Percentiles rank a stretch among this genome's conserved stretches.
Conservation (phyloP, 2,329 filamentous ascomycete species). For the Emmonsia crescens region DNA sequence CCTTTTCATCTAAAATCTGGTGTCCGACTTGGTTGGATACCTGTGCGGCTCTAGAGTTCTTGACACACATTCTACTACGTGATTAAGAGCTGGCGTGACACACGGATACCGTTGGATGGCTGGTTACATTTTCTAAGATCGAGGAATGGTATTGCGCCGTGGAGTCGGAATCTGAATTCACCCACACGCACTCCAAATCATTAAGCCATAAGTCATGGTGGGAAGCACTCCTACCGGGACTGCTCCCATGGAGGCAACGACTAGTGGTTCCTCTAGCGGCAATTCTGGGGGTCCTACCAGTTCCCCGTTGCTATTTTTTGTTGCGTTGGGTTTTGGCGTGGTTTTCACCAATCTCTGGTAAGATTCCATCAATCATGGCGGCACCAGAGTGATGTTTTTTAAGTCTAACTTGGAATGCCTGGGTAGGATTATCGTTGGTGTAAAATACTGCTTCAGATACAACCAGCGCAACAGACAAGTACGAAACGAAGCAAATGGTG, state of each 20-base stretch:
- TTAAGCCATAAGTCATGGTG: neutral
- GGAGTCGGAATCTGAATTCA: neutral
- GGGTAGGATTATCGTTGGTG: constrained; percentile 92
- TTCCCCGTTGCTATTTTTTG: constrained; percentile 79
- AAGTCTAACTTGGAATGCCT: constrained; percentile 5
- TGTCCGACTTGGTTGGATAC: neutral
- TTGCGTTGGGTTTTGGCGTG: constrained; percentile 90
- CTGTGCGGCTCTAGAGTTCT: neutral
- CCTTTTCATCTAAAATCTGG: neutral
- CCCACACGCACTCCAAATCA: neutral
- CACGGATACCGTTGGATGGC: neutral
- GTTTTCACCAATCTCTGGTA: constrained; percentile 99
- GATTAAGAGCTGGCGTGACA: neutral
- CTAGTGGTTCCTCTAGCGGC: neutral
- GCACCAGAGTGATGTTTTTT: neutral
- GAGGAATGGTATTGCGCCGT: constrained; percentile 1
- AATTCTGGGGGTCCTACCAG: constrained; percentile 44
- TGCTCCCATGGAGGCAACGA: neutral
- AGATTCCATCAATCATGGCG: constrained; percentile 26
- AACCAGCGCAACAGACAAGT: constrained; percentile 83
- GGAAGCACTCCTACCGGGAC: neutral
- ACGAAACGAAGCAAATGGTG: constrained; percentile 66
- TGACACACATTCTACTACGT: neutral
- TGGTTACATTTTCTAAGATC: neutral
- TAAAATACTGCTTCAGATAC: constrained; percentile 98